These are phyloP conservation scores for Trifolium fragiferum DNA, from an alignment of 306 rosid genomes.

Conservation along the genomic window DNA sequence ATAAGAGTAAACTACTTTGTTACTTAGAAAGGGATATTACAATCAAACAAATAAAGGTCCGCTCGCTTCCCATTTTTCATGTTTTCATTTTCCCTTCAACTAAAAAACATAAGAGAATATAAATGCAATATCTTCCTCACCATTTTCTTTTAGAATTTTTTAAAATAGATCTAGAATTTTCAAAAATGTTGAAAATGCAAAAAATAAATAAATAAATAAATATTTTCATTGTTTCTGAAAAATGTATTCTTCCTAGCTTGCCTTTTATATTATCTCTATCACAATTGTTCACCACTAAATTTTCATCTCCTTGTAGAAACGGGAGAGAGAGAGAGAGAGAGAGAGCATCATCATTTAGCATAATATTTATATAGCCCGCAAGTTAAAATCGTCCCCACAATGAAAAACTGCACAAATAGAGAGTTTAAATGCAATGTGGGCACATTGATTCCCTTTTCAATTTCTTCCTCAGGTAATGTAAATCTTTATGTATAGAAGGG, in stretches of 20 bases:
- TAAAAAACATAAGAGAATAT: background rate
- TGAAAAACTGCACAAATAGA: constrained; percentile 17
- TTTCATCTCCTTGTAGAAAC: background rate
- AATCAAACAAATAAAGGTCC: constrained; percentile 6
- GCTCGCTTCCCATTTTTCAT: background rate
- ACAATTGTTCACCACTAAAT: background rate
- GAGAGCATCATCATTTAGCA: too few species aligned
- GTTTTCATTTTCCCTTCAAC: background rate
- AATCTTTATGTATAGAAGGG: constrained; percentile 2
- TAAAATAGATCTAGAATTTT: background rate
- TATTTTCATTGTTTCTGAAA: background rate
- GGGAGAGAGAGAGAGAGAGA: too few species aligned
- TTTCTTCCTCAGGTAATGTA: background rate
- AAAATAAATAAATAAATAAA: background rate
- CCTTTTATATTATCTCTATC: background rate
- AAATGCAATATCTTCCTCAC: background rate
- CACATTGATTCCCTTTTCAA: constrained; percentile 6
- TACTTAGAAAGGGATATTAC: constrained; percentile 18
- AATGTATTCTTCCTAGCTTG: background rate
- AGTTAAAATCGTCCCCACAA: background rate
- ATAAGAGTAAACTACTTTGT: constrained; percentile 18
- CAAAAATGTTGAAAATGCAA: background rate
- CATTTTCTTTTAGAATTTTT: background rate
- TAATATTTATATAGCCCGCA: constrained; percentile 14
- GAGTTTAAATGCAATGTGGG: constrained; percentile 11